Evolutionary conservation across 257 asterid species (phyloP).

Genomic region (Lycium barbarum): DNA sequence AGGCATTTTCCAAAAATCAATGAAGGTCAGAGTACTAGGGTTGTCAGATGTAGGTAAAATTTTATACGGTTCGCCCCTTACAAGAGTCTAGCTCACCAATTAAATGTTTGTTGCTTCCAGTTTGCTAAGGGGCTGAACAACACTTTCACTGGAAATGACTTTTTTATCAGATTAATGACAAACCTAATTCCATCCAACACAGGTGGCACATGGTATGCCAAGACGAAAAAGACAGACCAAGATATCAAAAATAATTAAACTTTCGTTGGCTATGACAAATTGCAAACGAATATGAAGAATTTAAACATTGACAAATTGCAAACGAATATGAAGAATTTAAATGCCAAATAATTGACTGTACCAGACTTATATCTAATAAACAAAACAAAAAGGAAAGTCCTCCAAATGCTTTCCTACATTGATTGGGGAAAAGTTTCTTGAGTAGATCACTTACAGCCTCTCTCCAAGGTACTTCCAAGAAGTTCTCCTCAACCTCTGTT

Average conservation of each 20-base stretch:
- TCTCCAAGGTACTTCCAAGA: constrained; percentile 96
- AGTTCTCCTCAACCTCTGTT: constrained; percentile 75
- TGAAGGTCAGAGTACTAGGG: neutral
- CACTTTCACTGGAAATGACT: neutral
- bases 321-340: constrained; percentile 3
- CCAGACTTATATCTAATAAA: neutral
- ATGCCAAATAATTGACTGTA: constrained; percentile 12
- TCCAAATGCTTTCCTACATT: neutral
- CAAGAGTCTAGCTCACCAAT: neutral
- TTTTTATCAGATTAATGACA: neutral
- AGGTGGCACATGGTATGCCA: constrained; percentile 16
- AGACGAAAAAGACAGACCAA: neutral
- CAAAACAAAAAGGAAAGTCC: constrained; percentile 1
- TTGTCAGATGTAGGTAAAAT: neutral
- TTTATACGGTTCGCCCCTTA: neutral
- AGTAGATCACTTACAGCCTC: constrained; percentile 71
- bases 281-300: neutral
- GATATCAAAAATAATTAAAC: constrained; percentile 9
- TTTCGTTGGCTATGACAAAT: neutral
- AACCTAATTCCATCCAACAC: constrained; percentile 14
- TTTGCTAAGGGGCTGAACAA: neutral
- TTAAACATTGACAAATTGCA: neutral
- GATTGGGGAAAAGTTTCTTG: neutral
- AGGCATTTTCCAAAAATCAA: neutral
- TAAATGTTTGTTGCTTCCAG: neutral